Evolutionary conservation across 164 flowering plant genomes (phyloP).

Genomic region (Taxillus chinensis): DNA sequence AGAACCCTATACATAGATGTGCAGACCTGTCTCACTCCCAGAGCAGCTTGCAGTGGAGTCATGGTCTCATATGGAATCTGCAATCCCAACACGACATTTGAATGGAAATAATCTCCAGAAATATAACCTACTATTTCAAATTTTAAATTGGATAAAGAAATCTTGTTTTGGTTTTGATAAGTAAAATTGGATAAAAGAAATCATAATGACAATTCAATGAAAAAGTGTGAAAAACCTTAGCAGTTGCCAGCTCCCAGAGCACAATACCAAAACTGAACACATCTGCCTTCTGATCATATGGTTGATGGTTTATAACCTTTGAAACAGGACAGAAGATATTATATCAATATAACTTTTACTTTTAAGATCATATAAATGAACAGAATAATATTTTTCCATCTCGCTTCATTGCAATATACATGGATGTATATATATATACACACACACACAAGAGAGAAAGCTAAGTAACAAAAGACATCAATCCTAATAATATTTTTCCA

Average conservation of each 20-base stretch:
- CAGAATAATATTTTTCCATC: not conserved
- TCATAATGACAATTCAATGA: not conserved
- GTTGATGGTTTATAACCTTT: conserved; percentile 88
- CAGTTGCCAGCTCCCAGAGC: conserved; percentile 81
- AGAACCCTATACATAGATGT: not conserved
- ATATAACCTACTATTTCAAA: not conserved
- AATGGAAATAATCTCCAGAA: conserved; percentile 3
- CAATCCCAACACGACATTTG: conserved; percentile 10
- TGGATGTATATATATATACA: not conserved
- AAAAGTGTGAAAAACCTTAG: conserved; percentile 47
- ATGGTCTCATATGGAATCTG: conserved; percentile 84
- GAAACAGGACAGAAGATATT: conserved; percentile 3
- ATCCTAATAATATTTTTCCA: too few species aligned
- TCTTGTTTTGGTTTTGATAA: too few species aligned
- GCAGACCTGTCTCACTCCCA: conserved; percentile 94
- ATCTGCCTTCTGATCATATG: conserved; percentile 93
- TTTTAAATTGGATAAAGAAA: not conserved
- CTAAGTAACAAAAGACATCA: too few species aligned
- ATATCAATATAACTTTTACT: not conserved
- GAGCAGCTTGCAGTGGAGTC: conserved; percentile 95
- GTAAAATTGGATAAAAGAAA: not conserved
- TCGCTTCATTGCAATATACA: not conserved
- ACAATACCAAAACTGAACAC: conserved; percentile 93
- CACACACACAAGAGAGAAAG: too few species aligned
- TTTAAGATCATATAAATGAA: not conserved